These are phyloP conservation scores for Clonostachys sp. DNA, from an alignment of 2,329 filamentous ascomycete genomes.

Conservation along the genomic window DNA sequence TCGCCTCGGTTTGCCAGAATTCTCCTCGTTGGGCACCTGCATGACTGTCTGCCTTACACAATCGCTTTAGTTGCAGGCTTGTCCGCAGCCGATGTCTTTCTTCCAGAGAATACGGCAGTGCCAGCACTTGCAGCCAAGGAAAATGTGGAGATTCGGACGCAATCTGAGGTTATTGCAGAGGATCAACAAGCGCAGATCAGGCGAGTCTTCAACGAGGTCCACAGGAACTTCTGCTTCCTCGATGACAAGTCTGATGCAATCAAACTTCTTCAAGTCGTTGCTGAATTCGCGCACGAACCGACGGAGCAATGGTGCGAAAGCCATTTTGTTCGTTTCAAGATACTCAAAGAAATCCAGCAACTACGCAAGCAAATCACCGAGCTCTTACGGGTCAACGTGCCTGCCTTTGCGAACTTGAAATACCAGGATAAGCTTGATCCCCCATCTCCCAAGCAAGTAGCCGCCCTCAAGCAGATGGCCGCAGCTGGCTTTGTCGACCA, in stretches of 20 bases:
- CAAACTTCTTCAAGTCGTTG: conserved; percentile 84
- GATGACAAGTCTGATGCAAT: conserved; percentile 85
- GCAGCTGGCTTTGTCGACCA: conserved; percentile 93
- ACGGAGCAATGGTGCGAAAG: conserved; percentile 71
- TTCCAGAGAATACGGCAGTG: conserved; percentile 75
- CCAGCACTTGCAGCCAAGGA: conserved; percentile 45
- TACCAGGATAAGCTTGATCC: conserved; percentile 52
- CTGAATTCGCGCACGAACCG: conserved; percentile 75
- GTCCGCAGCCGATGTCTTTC: conserved; percentile 82
- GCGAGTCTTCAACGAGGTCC: conserved; percentile 61
- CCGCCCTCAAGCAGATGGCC: conserved; percentile 83
- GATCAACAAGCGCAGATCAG: conserved; percentile 62
- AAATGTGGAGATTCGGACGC: conserved; percentile 48
- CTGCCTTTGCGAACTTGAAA: conserved; percentile 53
- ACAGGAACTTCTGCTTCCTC: conserved; percentile 72
- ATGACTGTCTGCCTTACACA: conserved; percentile 78
- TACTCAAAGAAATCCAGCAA: conserved; percentile 79
- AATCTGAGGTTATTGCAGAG: conserved; percentile 68
- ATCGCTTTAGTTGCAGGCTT: conserved; percentile 85
- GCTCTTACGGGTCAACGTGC: conserved; percentile 72
- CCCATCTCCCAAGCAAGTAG: conserved; percentile 64
- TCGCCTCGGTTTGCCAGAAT: conserved; percentile 90
- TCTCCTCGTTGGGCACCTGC: conserved; percentile 78
- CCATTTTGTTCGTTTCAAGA: conserved; percentile 85
- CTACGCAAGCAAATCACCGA: conserved; percentile 79